Conservation (phyloP, 2,329 filamentous ascomycete genomes). For the Cordyceps javanica region DNA sequence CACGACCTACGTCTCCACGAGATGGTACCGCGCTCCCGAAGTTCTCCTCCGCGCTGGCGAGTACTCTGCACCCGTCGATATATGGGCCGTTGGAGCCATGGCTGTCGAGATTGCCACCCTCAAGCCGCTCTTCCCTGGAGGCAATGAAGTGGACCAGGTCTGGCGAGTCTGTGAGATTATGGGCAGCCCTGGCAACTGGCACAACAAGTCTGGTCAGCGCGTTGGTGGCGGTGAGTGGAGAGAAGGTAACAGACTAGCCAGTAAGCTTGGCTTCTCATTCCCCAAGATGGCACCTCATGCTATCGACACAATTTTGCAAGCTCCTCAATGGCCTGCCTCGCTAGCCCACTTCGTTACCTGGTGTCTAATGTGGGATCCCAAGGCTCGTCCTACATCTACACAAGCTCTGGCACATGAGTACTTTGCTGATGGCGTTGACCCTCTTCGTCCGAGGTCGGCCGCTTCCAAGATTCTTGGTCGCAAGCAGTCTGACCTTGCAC, state of each 20-base stretch:
- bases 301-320: conserved; percentile 86
- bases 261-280: conserved; percentile 97
- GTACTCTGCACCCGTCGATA: conserved; percentile 95
- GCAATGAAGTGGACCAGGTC: conserved; percentile 97
- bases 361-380: conserved; percentile 99
- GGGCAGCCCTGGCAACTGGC: conserved; percentile 98
- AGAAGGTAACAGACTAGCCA: conserved; percentile 84
- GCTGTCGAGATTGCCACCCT: conserved; percentile 94
- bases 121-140: conserved; percentile 93
- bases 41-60: conserved; percentile 89
- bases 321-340: conserved; percentile 85
- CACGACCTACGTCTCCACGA: conserved; percentile 95
- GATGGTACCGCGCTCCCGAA: conserved; percentile 97
- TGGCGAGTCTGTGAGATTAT: conserved; percentile 99
- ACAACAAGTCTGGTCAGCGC: conserved; percentile 78
- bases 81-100: conserved; percentile 98
- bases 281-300: conserved; percentile 98
- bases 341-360: conserved; percentile 92
- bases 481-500: conserved; percentile 80
- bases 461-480: conserved; percentile 77
- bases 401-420: conserved; percentile 96
- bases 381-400: conserved; percentile 79
- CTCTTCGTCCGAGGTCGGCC: conserved; percentile 84
- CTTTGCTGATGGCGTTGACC: conserved; percentile 87
- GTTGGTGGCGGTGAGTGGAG: conserved; percentile 97